Evolutionary conservation across 768 basidiomycete species (phyloP), one percentile per base, ranked within the genome.

Genomic region (Crepidotus variabilis): DNA sequence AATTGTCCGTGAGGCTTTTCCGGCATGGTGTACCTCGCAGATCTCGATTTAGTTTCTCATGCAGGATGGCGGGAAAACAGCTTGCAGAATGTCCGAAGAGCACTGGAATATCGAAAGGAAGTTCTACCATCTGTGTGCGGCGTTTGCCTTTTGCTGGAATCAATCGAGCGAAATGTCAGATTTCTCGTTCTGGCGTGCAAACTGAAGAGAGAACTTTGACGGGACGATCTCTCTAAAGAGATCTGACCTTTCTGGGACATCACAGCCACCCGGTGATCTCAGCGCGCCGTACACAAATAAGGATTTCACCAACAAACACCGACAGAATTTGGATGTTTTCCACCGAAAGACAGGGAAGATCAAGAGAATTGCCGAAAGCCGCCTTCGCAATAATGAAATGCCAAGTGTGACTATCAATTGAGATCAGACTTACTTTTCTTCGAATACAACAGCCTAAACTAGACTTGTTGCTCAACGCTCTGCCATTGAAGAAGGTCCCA

Each of bases 141-240:
- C 72, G 71, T 72, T 72, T 69, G 60, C 57, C 70, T 70, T 71
- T 70, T 59, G 57, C 45, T 61, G 52, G 60, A 66, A 65, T 61
- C 62, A 63, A 64, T 64, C 66, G 62, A 50, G 47, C 62, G 59
- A 57, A 57, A 56, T 57, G 54, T 56, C 57, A 58, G 52, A 47
- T 54, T 39, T 48, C 39, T 43, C 18, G 39, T 43, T 22, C 18
- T 51, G 34, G 36, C 46, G 32, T 39, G 20, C 45, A 54, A 63
- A 62, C 55, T 55, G 50, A n/a, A n/a, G 60, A 65, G 62, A 47
- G 33, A 51, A 36, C 18, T 33, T 24, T 33, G 39, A 57, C 61
- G 63, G 65, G 65, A 4, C 45, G 3, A 50, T 50, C 32, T 21
- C 7, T 22, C 16, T 21, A 14, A 50, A 23, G n/a, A 50, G 10